Evolutionary conservation across 163 green algal species (phyloP), one percentile per base, ranked within the genome.

Genomic region (Scenedesmus sp.): DNA sequence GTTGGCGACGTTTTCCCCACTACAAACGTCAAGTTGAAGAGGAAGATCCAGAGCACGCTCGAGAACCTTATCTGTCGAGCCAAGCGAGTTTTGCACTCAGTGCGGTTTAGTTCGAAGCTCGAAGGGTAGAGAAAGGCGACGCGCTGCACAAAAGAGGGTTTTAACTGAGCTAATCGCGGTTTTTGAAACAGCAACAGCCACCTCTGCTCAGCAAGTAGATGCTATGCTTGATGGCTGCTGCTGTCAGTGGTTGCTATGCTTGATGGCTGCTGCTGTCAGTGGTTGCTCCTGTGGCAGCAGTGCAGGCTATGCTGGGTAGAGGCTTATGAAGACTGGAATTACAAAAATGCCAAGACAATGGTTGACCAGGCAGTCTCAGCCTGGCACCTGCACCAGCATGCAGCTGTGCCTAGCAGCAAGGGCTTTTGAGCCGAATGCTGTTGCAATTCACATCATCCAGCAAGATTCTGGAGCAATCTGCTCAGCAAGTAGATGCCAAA

Each of bases 1-100:
- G 10, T 86, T 91, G 87, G 13, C 67, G 74, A 34, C 81, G 20
- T 52, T 81, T 85, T 52, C 26, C 54, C 73, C 56, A 91, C 77
- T 57, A 59, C 23, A 86, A 59, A 60, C 56, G 73, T 79, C 87
- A 26, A 86, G 86, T 56, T 82, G 16, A 86, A 91, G 87, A 91
- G 87, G 64, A 56, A 59, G 87, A 76, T 6, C 20, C 73, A 76
- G 4, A 12, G 70, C 0, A 7, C 70, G 52, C 70, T 7, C 70
- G 70, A 79, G 70, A 79, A 79, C 70, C 70, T 79, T 79, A 79
- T 79, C 70, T 79, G 70, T 79, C 70, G 70, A 79, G 70, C 70
- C 20, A 52, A 15, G 23, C 70, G 23, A 79, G 70, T 79, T 76
- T 26, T 79, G 70, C 70, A 79, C 23, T 79, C 5, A 52, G 5